Percentiles rank a stretch among this genome's conserved stretches.
phyloP scores from a whole-genome alignment of 352 stramenopile species.

The Pythium scleroteichum region DNA sequence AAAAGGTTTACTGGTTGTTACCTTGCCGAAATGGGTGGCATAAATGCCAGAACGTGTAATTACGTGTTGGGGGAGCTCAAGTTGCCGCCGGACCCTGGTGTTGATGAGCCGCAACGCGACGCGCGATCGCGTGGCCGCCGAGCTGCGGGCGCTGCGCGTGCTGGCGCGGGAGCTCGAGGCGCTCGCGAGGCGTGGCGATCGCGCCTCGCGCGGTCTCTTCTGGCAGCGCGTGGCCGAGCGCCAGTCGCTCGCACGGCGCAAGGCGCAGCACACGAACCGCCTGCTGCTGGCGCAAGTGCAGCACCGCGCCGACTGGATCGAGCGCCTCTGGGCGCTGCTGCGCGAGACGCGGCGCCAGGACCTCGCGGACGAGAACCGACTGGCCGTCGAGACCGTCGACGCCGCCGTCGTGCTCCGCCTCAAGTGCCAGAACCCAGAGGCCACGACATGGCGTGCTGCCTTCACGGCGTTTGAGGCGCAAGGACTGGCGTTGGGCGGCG shows the following conservation, averaged over 20 bases:
- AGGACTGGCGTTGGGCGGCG: neutral
- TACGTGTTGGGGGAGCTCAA: too few species aligned
- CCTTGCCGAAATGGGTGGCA: too few species aligned
- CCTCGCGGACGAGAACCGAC: neutral
- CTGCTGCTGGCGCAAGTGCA: neutral
- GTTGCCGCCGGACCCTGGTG: too few species aligned
- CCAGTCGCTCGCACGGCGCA: neutral
- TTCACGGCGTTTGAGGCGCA: neutral
- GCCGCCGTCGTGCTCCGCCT: neutral
- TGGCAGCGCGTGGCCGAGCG: conserved; percentile 2
- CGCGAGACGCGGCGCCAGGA: neutral
- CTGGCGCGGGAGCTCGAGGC: neutral
- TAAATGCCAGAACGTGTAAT: too few species aligned
- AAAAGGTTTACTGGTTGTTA: too few species aligned
- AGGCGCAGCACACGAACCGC: neutral
- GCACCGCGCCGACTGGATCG: conserved; percentile 1
- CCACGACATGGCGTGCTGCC: neutral
- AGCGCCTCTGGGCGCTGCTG: conserved; percentile 3
- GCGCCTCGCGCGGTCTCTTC: neutral
- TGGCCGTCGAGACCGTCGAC: neutral
- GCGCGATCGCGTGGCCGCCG: neutral
- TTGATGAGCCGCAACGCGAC: conserved; percentile 3
- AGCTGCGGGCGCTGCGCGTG: neutral
- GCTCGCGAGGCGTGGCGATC: neutral
- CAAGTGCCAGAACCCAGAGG: neutral